Evolutionary conservation across 805 yeast genomes (phyloP).

Genomic region (Wickerhamiella sorbophila): DNA sequence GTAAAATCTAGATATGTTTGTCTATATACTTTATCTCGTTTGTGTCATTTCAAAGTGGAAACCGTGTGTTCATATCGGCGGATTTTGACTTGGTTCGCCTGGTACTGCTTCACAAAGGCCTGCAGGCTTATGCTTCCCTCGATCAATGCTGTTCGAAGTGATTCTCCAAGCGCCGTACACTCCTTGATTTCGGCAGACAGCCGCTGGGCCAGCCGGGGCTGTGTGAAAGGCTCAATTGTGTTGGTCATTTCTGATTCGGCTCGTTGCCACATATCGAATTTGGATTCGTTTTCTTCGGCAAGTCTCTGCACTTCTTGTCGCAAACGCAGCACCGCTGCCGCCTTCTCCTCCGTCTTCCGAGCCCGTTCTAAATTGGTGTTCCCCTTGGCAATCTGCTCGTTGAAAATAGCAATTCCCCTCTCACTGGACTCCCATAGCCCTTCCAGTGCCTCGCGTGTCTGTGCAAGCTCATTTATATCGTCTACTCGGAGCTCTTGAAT

Average conservation of each 20-base stretch:
- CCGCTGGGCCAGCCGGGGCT: constrained; percentile 23
- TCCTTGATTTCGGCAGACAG: constrained; percentile 24
- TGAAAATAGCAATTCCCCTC: constrained; percentile 17
- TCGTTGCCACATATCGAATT: constrained; percentile 6
- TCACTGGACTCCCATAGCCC: constrained; percentile 21
- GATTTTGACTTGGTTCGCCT: constrained; percentile 7
- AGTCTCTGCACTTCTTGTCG: constrained; percentile 10
- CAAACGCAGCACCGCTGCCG: constrained; percentile 19
- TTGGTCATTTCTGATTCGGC: constrained; percentile 23
- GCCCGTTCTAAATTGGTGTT: constrained; percentile 18
- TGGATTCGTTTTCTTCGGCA: constrained; percentile 16
- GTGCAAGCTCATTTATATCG: constrained; percentile 17
- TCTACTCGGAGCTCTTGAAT: constrained; percentile 14
- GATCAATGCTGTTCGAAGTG: constrained; percentile 3
- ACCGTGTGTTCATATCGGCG: background rate
- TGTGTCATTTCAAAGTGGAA: background rate
- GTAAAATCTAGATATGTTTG: background rate
- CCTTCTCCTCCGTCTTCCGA: constrained; percentile 18
- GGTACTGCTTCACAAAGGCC: constrained; percentile 32
- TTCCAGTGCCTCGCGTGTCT: constrained; percentile 15
- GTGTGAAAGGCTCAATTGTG: constrained; percentile 27
- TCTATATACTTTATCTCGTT: too few relatives aligned
- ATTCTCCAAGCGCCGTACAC: constrained; percentile 18
- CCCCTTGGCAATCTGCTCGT: constrained; percentile 19
- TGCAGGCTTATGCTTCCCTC: constrained; percentile 16